These are phyloP conservation scores for Cymbopogon flexuosus DNA, from an alignment of 202 grass and related monocot genomes.

Conservation along the genomic window DNA sequence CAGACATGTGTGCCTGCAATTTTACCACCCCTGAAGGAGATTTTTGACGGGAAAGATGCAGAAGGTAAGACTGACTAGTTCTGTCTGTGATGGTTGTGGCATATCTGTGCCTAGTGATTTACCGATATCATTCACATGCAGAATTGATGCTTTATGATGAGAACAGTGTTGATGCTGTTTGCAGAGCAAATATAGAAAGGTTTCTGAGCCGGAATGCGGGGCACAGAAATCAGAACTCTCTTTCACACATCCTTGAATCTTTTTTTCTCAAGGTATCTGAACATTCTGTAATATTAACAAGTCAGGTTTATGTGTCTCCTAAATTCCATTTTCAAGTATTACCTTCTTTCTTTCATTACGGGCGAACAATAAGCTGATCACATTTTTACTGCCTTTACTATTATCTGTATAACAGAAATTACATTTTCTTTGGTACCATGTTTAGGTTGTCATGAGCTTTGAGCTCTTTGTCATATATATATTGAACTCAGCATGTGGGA, in stretches of 20 bases:
- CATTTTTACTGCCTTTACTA: background rate
- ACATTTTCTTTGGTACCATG: background rate
- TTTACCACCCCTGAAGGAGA: constrained; percentile 72
- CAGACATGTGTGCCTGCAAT: constrained; percentile 77
- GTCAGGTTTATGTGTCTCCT: background rate
- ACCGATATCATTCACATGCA: constrained; percentile 30
- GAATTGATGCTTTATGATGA: constrained; percentile 34
- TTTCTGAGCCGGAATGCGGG: constrained; percentile 34
- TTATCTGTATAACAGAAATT: background rate
- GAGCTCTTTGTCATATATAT: background rate
- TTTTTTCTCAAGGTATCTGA: constrained; percentile 64
- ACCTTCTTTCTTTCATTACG: background rate
- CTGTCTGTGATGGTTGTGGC: constrained; percentile 19
- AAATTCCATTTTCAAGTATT: constrained; percentile 19
- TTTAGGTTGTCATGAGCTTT: background rate
- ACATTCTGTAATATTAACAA: background rate
- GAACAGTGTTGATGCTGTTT: constrained; percentile 50
- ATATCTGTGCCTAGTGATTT: constrained; percentile 15
- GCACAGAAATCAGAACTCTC: constrained; percentile 59
- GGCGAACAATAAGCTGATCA: background rate
- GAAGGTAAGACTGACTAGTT: constrained; percentile 40
- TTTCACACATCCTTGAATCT: constrained; percentile 43
- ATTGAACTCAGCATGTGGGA: background rate
- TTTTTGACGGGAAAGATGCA: constrained; percentile 53
- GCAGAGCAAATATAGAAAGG: constrained; percentile 53